Percentiles rank a stretch among this genome's conserved stretches.
Conservation (phyloP, 2,329 filamentous ascomycete species). For the Huntiella decipiens region DNA sequence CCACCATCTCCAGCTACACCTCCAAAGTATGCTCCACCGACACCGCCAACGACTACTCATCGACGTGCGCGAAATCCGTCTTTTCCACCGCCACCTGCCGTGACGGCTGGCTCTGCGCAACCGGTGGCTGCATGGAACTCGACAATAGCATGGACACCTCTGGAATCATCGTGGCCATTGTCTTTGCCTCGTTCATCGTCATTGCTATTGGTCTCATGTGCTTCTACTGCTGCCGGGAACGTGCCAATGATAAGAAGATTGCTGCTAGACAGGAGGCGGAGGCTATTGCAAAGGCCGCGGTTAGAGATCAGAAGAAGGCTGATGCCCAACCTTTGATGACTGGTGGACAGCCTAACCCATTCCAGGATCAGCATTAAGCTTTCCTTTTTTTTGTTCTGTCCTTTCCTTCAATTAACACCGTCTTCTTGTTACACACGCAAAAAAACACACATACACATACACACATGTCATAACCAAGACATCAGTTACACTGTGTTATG, state of each 20-base stretch:
- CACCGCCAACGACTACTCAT: slow-evolving; percentile 16
- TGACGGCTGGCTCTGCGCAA: slow-evolving; percentile 26
- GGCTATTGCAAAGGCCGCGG: slow-evolving; percentile 28
- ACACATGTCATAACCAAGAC: too few relatives aligned
- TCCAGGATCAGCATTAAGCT: slow-evolving; percentile 18
- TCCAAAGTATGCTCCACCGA: slow-evolving; percentile 18
- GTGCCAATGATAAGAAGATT: slow-evolving; percentile 24
- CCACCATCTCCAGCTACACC: slow-evolving; percentile 14
- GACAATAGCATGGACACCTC: slow-evolving; percentile 22
- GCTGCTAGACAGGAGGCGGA: slow-evolving; percentile 29
- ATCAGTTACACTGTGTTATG: too few relatives aligned
- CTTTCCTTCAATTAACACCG: neutral
- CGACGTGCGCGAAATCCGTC: slow-evolving; percentile 22
- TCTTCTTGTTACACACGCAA: neutral
- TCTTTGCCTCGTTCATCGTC: slow-evolving; percentile 25
- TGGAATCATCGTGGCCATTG: slow-evolving; percentile 28
- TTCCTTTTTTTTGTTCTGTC: neutral
- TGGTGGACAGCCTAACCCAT: slow-evolving; percentile 17
- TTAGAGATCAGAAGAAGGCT: slow-evolving; percentile 21
- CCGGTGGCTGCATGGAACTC: slow-evolving; percentile 25
- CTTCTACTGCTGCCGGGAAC: slow-evolving; percentile 33
- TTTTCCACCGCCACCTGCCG: slow-evolving; percentile 23
- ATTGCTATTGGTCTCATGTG: slow-evolving; percentile 23
- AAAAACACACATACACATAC: neutral
- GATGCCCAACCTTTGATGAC: slow-evolving; percentile 21